Base-by-base conservation (phyloP, 2,329 filamentous ascomycete species). In the Teratosphaeriaceae sp. region DNA sequence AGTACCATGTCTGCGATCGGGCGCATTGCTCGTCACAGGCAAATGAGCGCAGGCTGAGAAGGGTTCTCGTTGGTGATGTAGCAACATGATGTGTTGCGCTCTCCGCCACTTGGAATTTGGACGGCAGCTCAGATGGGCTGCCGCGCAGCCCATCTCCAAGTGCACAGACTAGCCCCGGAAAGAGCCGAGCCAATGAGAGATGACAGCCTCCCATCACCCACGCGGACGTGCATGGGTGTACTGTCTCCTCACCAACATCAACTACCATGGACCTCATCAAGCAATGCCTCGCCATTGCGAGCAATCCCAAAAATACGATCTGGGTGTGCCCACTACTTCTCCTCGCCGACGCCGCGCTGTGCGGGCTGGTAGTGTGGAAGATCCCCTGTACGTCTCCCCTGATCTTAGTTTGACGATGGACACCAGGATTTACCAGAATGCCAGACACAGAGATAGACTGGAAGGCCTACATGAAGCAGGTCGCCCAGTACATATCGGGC, bases 391-490 rank as follows among this genome's bases (percentile, higher is more conserved):
- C 69, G 83, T 60, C 42, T 12, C 40, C 8, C 19, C n/a, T 20
- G 2, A 12, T 18, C 2, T 23, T 26, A 19, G 30, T 45, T 49
- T 18, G 42, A n/a, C n/a, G n/a, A n/a, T n/a, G n/a, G n/a, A n/a
- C 30, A 27, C 9, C 7, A 23, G 31, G 15, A 44, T 18, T 36
- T 38, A 24, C 27, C 24, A 20, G 19, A 16, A 3, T 15, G 39
- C 33, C 53, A 86, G 92, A 98, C 63, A 98, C 92, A 33, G 92
- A 98, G 66, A 98, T 98, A 59, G 92, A 98, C 68, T 98, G 90
- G 90, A 77, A 76, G 46, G 88, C 92, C 0, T 98, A 98, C 66
- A 97, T 98, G 89, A 78, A 96, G 63, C 92, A 98, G 60, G 75
- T 97, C 34, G 68, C 76, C 30, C 81, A 89, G 55, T 92, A 84